These are phyloP conservation scores for Zea luxurians DNA, from an alignment of 176 grass and related monocot genomes.

Conservation along the genomic window DNA sequence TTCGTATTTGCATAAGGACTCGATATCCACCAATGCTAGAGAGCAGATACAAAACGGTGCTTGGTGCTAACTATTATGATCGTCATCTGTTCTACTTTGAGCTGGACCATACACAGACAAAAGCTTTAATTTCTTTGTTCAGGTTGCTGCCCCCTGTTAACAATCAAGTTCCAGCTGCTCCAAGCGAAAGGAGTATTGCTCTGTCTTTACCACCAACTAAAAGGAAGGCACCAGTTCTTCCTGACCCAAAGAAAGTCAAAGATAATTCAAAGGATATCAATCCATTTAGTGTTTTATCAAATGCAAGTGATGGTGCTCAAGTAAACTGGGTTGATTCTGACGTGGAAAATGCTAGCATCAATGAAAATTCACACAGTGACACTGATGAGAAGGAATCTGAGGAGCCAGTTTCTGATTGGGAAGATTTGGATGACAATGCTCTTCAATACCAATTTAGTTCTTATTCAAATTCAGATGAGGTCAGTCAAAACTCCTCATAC, in stretches of 20 bases:
- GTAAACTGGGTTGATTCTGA: conserved; percentile 38
- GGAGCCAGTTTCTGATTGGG: conserved; percentile 53
- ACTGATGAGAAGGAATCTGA: conserved; percentile 40
- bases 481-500: conserved; percentile 35
- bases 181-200: conserved; percentile 27
- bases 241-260: conserved; percentile 26
- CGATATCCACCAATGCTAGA: conserved; percentile 60
- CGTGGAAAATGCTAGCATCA: conserved; percentile 30
- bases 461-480: conserved; percentile 33
- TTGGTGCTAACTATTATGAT: conserved; percentile 75
- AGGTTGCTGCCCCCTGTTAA: conserved; percentile 40
- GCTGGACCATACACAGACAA: conserved; percentile 75
- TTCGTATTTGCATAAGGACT: conserved; percentile 56
- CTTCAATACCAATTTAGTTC: conserved; percentile 27
- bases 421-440: conserved; percentile 52
- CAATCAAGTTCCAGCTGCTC: conserved; percentile 36
- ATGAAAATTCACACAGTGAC: conserved; percentile 25
- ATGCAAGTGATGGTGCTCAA: conserved; percentile 31
- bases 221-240: conserved; percentile 25
- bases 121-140: conserved; percentile 70
- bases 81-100: conserved; percentile 76
- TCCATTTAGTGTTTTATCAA: conserved; percentile 43
- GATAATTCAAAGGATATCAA: conserved; percentile 38
- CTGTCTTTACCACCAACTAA: conserved; percentile 36
- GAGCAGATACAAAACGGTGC: conserved; percentile 66